phyloP scores from a whole-genome alignment of 2,329 filamentous ascomycete genomes.

The Fusarium nurragi region DNA sequence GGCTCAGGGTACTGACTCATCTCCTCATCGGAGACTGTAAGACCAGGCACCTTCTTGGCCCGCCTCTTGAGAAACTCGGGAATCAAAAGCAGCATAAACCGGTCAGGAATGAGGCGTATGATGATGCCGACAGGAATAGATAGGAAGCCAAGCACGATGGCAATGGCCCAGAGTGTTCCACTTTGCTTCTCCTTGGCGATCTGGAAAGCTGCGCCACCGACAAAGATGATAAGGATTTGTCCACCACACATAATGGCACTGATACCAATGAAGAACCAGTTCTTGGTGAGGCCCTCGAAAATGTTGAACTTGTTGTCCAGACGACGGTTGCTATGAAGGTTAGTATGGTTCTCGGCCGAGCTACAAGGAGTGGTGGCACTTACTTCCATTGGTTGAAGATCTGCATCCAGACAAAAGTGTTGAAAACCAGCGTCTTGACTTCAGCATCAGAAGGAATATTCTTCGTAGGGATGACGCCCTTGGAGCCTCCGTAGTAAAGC shows the following conservation, averaged over 20 bases:
- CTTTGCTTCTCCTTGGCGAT: conserved; percentile 71
- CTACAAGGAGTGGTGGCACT: conserved; percentile 50
- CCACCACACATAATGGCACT: conserved; percentile 87
- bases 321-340: conserved; percentile 75
- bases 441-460: conserved; percentile 54
- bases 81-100: conserved; percentile 64
- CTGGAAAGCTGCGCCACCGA: conserved; percentile 83
- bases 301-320: conserved; percentile 96
- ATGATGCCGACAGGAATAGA: conserved; percentile 85
- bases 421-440: conserved; percentile 88
- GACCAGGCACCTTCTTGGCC: conserved; percentile 57
- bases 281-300: conserved; percentile 85
- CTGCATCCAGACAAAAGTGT: conserved; percentile 99
- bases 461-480: conserved; percentile 56
- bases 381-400: conserved; percentile 98
- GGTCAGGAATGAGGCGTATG: conserved; percentile 85
- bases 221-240: conserved; percentile 88
- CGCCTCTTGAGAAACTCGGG: conserved; percentile 63
- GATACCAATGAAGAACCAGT: conserved; percentile 90
- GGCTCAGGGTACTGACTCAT: conserved; percentile 76
- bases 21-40: conserved; percentile 73
- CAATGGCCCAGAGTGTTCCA: conserved; percentile 85
- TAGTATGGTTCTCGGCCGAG: conserved; percentile 1
- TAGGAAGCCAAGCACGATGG: conserved; percentile 82
- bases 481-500: conserved; percentile 77